phyloP scores from a whole-genome alignment of 1,284 basidiomycete species.

The Ustilago trichophora region DNA sequence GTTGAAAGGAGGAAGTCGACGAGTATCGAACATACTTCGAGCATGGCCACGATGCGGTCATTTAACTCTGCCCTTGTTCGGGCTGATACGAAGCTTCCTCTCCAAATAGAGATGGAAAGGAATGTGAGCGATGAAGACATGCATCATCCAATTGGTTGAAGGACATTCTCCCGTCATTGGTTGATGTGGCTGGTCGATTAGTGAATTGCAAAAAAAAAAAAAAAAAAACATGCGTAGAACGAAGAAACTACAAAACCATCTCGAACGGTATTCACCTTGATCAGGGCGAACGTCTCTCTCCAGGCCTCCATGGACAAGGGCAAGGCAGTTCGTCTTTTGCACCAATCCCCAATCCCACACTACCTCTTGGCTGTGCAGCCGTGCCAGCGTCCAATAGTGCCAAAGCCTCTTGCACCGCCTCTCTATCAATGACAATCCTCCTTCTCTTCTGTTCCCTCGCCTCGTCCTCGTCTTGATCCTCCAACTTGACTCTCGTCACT shows the following conservation, averaged over 20 bases:
- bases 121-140: too few relatives aligned
- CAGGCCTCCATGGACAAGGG: conserved; percentile 40
- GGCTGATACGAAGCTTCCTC: too few relatives aligned
- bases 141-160: too few relatives aligned
- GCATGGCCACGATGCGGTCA: too few relatives aligned
- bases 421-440: conserved; percentile 47
- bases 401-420: conserved; percentile 55
- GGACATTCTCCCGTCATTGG: too few relatives aligned
- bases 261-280: not conserved
- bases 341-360: not conserved
- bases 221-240: not conserved
- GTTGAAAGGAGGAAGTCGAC: too few relatives aligned
- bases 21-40: too few relatives aligned
- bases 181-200: too few relatives aligned
- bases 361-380: conserved; percentile 24
- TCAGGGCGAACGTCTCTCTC: conserved; percentile 18
- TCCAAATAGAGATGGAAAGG: too few relatives aligned
- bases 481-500: conserved; percentile 2
- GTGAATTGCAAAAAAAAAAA: too few relatives aligned
- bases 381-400: conserved; percentile 50
- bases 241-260: too few relatives aligned
- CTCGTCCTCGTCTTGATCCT: conserved; percentile 14
- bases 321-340: conserved; percentile 20
- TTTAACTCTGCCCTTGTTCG: too few relatives aligned
- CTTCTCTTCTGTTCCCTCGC: conserved; percentile 44